Base-by-base conservation (phyloP, 192 early-diverging fungal genomes). In the Coemansia biformis region DNA sequence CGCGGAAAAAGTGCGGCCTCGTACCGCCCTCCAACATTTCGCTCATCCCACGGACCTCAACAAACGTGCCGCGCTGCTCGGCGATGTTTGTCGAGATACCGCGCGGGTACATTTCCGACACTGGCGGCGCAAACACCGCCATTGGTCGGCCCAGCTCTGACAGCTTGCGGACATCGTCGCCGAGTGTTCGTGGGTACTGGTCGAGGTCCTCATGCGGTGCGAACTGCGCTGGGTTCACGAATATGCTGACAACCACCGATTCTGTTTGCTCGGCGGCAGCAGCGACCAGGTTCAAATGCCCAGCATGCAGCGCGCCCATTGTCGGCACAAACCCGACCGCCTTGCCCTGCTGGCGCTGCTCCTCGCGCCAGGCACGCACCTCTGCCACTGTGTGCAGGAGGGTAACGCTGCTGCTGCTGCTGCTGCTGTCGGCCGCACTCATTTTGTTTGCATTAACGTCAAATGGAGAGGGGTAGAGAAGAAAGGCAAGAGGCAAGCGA, bases 171-270 rank as follows among this genome's bases (percentile, higher is more conserved):
- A 93, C 59, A 65, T 98, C 96, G 2, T 59, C 29, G 16, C 83
- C 78, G 10, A 92, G 64, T 0, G 90, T 92, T 17, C 92, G 85
- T 29, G 96, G 96, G 63, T 98, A 98, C 38, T 79, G 77, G 42
- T 77, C 81, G 19, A 96, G 77, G 63, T 98, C 96, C 66, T 98
- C 96, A 46, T 85, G 83, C 0, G 93, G 96, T 5, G 92, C 92
- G 57, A 98, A 98, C 57, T 98, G 96, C 6, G 96, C 88, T n/a
- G 96, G 96, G 58, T 98, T 98, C 28, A 99, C 96, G 74, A 97
- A 99, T 48, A 99, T 92, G 46, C 83, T 85, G 16, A 90, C 74
- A 0, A 89, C 84, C 2, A 92, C 86, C 19, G 64, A 40, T 38
- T 88, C 82, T 62, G 85, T 88, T 15, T 77, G 43, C 36, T 66